Evolutionary conservation across 441 rosid species (phyloP).

Genomic region (Bruguiera hainesii): DNA sequence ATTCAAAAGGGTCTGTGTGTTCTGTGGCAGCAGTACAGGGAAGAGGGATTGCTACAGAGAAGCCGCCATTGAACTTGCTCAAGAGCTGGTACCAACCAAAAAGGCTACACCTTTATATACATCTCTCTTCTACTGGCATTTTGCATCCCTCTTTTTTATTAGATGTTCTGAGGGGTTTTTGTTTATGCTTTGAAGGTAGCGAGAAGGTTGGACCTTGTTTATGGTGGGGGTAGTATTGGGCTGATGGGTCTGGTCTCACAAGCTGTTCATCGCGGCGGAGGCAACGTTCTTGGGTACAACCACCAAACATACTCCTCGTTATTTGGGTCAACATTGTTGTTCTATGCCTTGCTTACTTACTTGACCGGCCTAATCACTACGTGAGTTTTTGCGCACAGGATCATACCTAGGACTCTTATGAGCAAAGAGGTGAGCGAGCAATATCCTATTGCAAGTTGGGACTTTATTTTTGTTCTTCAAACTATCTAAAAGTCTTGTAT

Average conservation of each 20-base stretch:
- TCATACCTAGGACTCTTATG: conserved; percentile 81
- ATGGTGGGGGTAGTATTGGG: conserved; percentile 89
- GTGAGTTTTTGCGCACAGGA: conserved; percentile 32
- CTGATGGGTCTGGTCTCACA: conserved; percentile 79
- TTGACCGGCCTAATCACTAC: not conserved
- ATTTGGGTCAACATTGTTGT: not conserved
- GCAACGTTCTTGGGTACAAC: conserved; percentile 70
- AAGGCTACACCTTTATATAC: not conserved
- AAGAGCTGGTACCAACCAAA: conserved; percentile 56
- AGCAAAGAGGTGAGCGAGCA: conserved; percentile 50
- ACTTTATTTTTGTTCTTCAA: not conserved
- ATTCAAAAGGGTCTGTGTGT: conserved; percentile 74
- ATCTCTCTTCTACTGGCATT: too few relatives aligned
- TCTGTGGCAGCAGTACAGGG: conserved; percentile 81
- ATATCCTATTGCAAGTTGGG: not conserved
- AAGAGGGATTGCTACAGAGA: conserved; percentile 66
- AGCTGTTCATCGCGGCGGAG: conserved; percentile 67
- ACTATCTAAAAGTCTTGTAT: not conserved
- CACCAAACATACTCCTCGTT: not conserved
- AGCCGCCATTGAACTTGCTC: conserved; percentile 72
- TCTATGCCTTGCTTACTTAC: not conserved
- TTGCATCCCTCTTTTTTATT: too few relatives aligned
- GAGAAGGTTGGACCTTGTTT: conserved; percentile 65
- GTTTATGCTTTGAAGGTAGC: conserved; percentile 34
- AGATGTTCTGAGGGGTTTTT: not conserved